Evolutionary conservation across 129 eudicot species (phyloP).

Genomic region (Chrysanthemum lavandulifolium): DNA sequence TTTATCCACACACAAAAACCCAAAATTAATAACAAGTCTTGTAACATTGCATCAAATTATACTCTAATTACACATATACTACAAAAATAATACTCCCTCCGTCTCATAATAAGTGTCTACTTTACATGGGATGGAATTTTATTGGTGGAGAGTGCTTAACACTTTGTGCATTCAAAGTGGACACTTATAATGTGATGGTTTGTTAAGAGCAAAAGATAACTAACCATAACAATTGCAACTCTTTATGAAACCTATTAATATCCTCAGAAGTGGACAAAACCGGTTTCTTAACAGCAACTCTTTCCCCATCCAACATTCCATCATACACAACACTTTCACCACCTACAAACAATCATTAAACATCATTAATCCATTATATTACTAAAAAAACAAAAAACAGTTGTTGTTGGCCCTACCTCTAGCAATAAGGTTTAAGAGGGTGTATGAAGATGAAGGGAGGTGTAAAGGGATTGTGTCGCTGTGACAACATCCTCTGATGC

Average conservation of each 20-base stretch:
- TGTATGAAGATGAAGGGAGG: constrained; percentile 68
- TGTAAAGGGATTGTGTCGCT: constrained; percentile 86
- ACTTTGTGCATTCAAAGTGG: too few relatives aligned
- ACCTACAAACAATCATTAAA: constrained; percentile 40
- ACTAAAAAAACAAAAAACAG: too few relatives aligned
- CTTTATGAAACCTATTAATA: constrained; percentile 78
- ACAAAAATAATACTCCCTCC: not conserved
- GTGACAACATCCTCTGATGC: constrained; percentile 84
- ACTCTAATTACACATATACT: not conserved
- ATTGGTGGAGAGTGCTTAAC: too few relatives aligned
- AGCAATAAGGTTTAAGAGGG: constrained; percentile 73
- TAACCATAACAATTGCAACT: constrained; percentile 80
- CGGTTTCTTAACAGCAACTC: constrained; percentile 83
- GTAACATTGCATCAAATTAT: constrained; percentile 8
- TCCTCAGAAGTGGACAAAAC: constrained; percentile 79
- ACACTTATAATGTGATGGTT: not conserved
- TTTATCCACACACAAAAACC: too few relatives aligned
- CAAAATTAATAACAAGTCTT: not conserved
- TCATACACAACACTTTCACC: constrained; percentile 92
- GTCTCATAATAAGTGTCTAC: too few relatives aligned
- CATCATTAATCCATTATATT: not conserved
- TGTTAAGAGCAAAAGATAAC: not conserved
- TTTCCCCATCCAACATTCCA: constrained; percentile 63
- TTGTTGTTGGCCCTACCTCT: constrained; percentile 40
- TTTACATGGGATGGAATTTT: too few relatives aligned